These are phyloP conservation scores for Eleusine indica DNA, from an alignment of 176 grass and related monocot species.

Conservation along the genomic window DNA sequence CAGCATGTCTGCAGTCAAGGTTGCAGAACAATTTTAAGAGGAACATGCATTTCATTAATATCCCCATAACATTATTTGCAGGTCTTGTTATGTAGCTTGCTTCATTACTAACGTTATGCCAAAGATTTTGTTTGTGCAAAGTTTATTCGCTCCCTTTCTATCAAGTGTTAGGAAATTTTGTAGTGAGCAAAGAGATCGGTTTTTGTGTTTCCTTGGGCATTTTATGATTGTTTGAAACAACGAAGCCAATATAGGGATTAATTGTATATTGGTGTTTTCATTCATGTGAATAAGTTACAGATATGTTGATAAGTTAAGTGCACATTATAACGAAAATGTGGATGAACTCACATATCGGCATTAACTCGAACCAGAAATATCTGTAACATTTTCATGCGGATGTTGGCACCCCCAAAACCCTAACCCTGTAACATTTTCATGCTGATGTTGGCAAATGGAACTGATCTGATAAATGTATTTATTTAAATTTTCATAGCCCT, in stretches of 20 bases:
- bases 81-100: not conserved
- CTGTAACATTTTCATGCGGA: no score
- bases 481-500: conserved; percentile 4
- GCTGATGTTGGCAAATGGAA: not conserved
- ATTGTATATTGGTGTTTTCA: no score
- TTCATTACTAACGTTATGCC: not conserved
- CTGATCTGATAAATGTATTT: not conserved
- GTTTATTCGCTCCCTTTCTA: not conserved
- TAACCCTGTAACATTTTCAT: not conserved
- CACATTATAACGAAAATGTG: not conserved
- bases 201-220: not conserved
- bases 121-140: not conserved
- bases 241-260: not conserved
- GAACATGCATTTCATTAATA: not conserved
- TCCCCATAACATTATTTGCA: not conserved
- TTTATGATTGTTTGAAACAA: conserved; percentile 1
- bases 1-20: not conserved
- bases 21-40: not conserved
- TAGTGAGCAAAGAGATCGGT: not conserved
- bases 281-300: no score
- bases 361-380: no score
- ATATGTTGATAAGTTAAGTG: conserved; percentile 10
- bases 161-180: not conserved
- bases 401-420: no score
- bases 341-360: not conserved